Evolutionary conservation across 176 grass and related monocot genomes (phyloP).

Genomic region (Oryza punctata): DNA sequence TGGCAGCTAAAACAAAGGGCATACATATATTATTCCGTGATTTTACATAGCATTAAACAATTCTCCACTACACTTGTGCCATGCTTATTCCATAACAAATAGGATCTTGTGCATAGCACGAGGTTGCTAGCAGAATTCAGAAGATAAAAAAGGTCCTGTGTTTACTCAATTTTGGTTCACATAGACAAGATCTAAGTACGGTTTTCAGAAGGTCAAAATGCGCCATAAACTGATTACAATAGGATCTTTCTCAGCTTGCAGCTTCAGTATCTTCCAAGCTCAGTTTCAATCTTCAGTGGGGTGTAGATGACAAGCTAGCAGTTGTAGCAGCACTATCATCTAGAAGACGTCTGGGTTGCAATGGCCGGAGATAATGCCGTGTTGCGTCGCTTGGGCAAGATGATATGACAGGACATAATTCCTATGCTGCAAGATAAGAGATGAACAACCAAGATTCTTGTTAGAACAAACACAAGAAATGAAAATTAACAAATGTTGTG

Average conservation of each 20-base stretch:
- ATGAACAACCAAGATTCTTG: not conserved
- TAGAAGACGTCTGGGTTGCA: constrained; percentile 51
- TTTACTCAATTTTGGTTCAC: not conserved
- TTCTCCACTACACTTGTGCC: too few species aligned
- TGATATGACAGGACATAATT: constrained; percentile 40
- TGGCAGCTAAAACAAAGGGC: not conserved
- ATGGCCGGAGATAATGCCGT: not conserved
- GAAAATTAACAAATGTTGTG: not conserved
- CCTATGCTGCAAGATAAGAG: constrained; percentile 29
- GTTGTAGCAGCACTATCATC: not conserved
- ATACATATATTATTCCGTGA: not conserved
- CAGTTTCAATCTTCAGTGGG: not conserved
- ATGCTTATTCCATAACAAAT: too few species aligned
- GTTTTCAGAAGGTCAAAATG: not conserved
- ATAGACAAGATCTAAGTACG: not conserved
- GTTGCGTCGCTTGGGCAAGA: constrained; percentile 20
- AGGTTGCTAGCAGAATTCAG: not conserved
- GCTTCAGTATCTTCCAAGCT: not conserved
- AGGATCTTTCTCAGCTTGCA: not conserved
- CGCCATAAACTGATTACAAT: not conserved
- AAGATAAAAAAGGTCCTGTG: not conserved
- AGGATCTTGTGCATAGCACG: not conserved
- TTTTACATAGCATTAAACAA: not conserved
- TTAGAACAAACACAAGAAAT: not conserved
- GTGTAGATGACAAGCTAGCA: not conserved